Conservation (phyloP, 192 early-diverging fungal species). For the Entomortierella beljakovae region DNA sequence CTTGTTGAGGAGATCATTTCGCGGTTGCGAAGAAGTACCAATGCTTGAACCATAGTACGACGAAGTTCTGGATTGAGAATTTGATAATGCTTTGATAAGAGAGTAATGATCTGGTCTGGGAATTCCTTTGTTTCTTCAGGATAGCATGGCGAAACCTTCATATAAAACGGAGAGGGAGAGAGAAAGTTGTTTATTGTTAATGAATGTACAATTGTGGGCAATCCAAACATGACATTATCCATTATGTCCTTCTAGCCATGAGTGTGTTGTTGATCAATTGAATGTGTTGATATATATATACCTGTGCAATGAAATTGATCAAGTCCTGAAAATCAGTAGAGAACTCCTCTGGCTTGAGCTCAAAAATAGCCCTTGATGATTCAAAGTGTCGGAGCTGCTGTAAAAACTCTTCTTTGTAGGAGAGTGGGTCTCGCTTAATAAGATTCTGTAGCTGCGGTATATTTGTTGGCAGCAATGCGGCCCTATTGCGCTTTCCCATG, state of each 20-base stretch:
- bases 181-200: constrained; percentile 2
- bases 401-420: constrained; percentile 94
- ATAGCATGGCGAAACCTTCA: constrained; percentile 85
- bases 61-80: constrained; percentile 87
- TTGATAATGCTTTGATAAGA: constrained; percentile 85
- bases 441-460: constrained; percentile 98
- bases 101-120: constrained; percentile 84
- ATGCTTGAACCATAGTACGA: constrained; percentile 89
- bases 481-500: constrained; percentile 74
- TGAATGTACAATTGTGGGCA: too few species aligned
- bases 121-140: constrained; percentile 83
- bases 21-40: constrained; percentile 88
- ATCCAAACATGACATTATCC: too few species aligned
- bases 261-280: neutral
- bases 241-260: neutral
- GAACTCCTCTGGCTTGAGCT: constrained; percentile 86
- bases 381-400: constrained; percentile 96
- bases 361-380: constrained; percentile 86
- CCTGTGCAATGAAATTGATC: constrained; percentile 91
- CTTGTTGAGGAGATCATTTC: constrained; percentile 70
- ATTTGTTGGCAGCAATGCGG: constrained; percentile 76
- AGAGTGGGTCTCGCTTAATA: constrained; percentile 93
- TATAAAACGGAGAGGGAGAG: neutral
- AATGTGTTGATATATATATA: neutral
- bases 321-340: constrained; percentile 87